Evolutionary conservation across 2,329 filamentous ascomycete genomes (phyloP).

Genomic region (Stachybotrys chlorohalonatus): DNA sequence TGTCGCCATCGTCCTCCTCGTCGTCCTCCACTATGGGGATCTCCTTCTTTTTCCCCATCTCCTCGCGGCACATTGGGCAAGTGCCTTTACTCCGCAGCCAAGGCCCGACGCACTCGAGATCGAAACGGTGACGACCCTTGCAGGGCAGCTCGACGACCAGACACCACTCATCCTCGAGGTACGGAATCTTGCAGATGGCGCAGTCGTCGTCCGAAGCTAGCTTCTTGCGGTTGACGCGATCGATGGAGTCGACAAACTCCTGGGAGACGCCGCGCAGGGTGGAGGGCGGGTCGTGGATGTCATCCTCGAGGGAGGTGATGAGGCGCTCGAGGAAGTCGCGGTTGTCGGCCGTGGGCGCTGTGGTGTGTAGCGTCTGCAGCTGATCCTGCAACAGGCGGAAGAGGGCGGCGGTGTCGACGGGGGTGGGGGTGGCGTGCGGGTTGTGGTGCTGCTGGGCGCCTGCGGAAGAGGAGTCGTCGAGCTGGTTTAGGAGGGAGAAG

Average conservation of each 20-base stretch:
- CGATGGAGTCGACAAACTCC: conserved; percentile 49
- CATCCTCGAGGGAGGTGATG: conserved; percentile 34
- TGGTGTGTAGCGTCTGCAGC: conserved; percentile 39
- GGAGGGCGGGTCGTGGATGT: conserved; percentile 43
- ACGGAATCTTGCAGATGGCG: conserved; percentile 54
- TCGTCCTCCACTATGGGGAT: conserved; percentile 35
- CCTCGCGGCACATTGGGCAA: conserved; percentile 54
- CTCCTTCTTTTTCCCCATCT: conserved; percentile 47
- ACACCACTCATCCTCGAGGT: conserved; percentile 52
- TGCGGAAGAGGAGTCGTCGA: conserved; percentile 28
- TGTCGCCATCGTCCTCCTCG: conserved; percentile 44
- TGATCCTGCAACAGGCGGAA: conserved; percentile 53
- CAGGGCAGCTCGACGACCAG: conserved; percentile 58
- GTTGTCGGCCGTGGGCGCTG: conserved; percentile 40
- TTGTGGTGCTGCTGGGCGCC: conserved; percentile 33
- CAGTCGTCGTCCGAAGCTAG: conserved; percentile 45
- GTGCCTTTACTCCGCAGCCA: conserved; percentile 57
- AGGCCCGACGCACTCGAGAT: conserved; percentile 58
- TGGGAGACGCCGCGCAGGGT: conserved; percentile 47
- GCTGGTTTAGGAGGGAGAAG: conserved; percentile 45
- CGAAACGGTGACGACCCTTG: conserved; percentile 47
- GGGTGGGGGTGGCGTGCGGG: conserved; percentile 50
- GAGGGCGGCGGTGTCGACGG: conserved; percentile 46
- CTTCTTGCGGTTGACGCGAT: conserved; percentile 44
- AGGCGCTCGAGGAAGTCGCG: conserved; percentile 40